Evolutionary conservation across 805 yeast species (phyloP).

Genomic region (Lipomyces kockii): DNA sequence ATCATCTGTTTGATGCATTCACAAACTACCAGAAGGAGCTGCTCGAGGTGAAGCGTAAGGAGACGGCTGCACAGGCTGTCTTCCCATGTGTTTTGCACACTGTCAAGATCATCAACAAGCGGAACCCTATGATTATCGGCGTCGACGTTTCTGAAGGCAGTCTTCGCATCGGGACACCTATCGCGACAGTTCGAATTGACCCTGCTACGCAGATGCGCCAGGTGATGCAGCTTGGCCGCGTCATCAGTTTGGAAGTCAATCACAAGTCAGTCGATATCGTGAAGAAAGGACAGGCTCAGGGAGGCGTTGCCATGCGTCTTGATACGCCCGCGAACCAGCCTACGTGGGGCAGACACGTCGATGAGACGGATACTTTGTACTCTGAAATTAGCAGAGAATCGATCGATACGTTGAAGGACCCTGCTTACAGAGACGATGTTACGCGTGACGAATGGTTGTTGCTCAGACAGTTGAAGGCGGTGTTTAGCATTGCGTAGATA

Average conservation of each 20-base stretch:
- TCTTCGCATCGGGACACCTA: slow-evolving; percentile 90
- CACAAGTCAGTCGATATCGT: slow-evolving; percentile 81
- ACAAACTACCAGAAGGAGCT: slow-evolving; percentile 88
- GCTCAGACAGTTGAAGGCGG: slow-evolving; percentile 82
- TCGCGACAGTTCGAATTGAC: slow-evolving; percentile 88
- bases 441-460: slow-evolving; percentile 95
- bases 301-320: slow-evolving; percentile 98
- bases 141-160: slow-evolving; percentile 95
- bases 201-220: slow-evolving; percentile 79
- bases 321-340: slow-evolving; percentile 92
- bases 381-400: slow-evolving; percentile 89
- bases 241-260: slow-evolving; percentile 91
- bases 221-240: slow-evolving; percentile 78
- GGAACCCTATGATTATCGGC: slow-evolving; percentile 99
- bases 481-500: slow-evolving; percentile 74
- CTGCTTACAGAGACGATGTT: slow-evolving; percentile 94
- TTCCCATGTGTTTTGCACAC: slow-evolving; percentile 96
- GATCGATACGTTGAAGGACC: slow-evolving; percentile 96
- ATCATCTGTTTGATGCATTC: slow-evolving; percentile 94
- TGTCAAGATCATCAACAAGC: slow-evolving; percentile 93
- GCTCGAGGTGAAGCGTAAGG: slow-evolving; percentile 87
- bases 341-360: slow-evolving; percentile 98
- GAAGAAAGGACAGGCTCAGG: slow-evolving; percentile 92
- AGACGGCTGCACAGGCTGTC: slow-evolving; percentile 83
- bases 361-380: slow-evolving; percentile 86